phyloP scores from a whole-genome alignment of 305 asterid genomes.

The Fraxinus baroniana region DNA sequence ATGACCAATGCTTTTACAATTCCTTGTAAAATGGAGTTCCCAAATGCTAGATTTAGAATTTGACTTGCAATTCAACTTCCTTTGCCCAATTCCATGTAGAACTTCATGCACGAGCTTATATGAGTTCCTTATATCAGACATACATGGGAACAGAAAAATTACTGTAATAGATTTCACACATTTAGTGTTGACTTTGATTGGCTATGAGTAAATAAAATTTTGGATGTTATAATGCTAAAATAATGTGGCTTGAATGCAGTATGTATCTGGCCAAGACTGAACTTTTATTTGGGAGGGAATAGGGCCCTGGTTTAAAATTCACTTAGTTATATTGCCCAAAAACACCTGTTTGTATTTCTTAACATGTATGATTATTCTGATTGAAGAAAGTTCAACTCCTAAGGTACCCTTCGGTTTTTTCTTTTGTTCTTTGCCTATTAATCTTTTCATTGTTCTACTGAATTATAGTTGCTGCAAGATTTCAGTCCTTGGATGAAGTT shows the following conservation, averaged over 20 bases:
- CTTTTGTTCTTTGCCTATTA: constrained; percentile 3
- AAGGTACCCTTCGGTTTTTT: not conserved
- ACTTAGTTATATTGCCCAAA: not conserved
- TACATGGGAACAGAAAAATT: no score
- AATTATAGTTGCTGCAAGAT: constrained; percentile 32
- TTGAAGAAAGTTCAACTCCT: not conserved
- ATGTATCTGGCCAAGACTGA: not conserved
- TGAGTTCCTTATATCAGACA: no score
- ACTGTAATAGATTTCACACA: no score
- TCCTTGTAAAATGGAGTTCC: not conserved
- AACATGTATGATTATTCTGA: not conserved
- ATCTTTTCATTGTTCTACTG: constrained; percentile 3
- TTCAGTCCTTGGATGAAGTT: constrained; percentile 26
- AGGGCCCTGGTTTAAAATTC: not conserved
- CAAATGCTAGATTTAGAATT: not conserved
- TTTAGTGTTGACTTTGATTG: no score
- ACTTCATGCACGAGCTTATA: no score
- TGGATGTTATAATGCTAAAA: not conserved
- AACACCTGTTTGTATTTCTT: not conserved
- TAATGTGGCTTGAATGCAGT: not conserved
- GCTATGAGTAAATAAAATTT: no score
- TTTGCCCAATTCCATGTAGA: no score
- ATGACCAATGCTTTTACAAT: not conserved
- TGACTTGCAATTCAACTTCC: no score
- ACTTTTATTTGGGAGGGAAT: not conserved